Base-by-base conservation (phyloP, 352 stramenopile species). In the Nothophytophthora sp. region DNA sequence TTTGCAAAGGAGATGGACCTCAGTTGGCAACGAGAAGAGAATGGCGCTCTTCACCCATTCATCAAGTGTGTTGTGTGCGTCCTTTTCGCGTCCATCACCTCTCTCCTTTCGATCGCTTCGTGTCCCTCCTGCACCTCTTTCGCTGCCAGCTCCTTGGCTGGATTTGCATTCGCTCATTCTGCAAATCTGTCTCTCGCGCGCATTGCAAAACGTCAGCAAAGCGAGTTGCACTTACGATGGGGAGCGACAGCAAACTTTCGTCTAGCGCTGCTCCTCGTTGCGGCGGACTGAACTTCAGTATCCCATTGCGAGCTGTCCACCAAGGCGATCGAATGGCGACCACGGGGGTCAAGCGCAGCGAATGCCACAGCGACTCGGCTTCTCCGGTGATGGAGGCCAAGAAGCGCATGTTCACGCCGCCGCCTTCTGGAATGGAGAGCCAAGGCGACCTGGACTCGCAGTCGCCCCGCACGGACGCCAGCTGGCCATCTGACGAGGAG, bases 401-500 rank as follows among this genome's bases (percentile, higher is more conserved):
- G 64, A 74, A 70, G 34, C 58, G 61, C 37, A 70, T 87, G 73
- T 48, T 82, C 8, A 55, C 50, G 23, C 53, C 60, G 6, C 48
- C 63, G 8, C 35, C 51, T 4, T 40, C 40, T 20, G 43, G 42
- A 28, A 47, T 33, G 29, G 28, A 24, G 13, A 11, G 28, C 55
- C 53, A 43, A 47, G 51, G 56, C 41, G 56, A 68, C n/a, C 10
- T 70, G 41, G 63, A 74, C 44, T 53, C 52, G 32, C 52, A 57
- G 19, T 73, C 61, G 13, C 66, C 62, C 10, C 64, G 55, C 48
- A 74, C 63, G 8, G 72, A 79, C 50, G 56, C 44, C 15, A 70
- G 58, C 38, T 73, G 63, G 29, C 70, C 52, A 30, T 77, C 66
- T n/a, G 70, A 80, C 55, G 70, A 80, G 1, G 70, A 80, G 18